Percentiles rank a stretch among this genome's conserved stretches.
Conservation (phyloP, 495 filamentous ascomycete species). For the Aspergillus ellipticus region DNA sequence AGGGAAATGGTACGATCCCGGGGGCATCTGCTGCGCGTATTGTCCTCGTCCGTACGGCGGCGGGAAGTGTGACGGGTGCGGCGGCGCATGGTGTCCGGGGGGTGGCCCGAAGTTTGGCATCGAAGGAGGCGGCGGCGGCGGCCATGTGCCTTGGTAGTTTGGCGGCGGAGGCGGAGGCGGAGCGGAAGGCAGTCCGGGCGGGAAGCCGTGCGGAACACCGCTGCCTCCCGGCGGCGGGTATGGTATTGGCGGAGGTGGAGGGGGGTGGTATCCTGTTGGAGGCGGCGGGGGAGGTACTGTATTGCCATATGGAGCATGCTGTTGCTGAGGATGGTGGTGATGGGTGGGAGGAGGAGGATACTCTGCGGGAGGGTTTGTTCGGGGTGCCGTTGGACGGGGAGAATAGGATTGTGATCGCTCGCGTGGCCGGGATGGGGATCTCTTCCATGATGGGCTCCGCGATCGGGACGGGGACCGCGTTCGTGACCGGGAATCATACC, state of each 20-base stretch:
- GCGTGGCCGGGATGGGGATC: conserved; percentile 21
- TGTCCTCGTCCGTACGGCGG: conserved; percentile 33
- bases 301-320: not conserved
- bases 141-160: conserved; percentile 24
- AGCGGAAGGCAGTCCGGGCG: conserved; percentile 12
- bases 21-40: conserved; percentile 28
- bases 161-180: conserved; percentile 25
- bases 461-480: conserved; percentile 28
- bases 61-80: conserved; percentile 22
- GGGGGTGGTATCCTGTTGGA: conserved; percentile 17
- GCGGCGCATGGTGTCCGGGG: not conserved
- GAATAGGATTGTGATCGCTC: conserved; percentile 49
- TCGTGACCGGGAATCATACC: conserved; percentile 11
- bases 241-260: conserved; percentile 13
- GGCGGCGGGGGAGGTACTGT: conserved; percentile 15
- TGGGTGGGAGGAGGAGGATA: not conserved
- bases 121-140: conserved; percentile 29
- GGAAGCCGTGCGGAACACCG: conserved; percentile 8
- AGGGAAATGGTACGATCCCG: conserved; percentile 37
- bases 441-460: conserved; percentile 18
- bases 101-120: conserved; percentile 19
- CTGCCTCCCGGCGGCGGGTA: conserved; percentile 26
- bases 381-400: conserved; percentile 28
- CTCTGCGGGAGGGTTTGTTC: conserved; percentile 18
- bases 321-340: not conserved